Conservation (phyloP, 192 early-diverging fungal genomes). For the Gonapodya prolifera region DNA sequence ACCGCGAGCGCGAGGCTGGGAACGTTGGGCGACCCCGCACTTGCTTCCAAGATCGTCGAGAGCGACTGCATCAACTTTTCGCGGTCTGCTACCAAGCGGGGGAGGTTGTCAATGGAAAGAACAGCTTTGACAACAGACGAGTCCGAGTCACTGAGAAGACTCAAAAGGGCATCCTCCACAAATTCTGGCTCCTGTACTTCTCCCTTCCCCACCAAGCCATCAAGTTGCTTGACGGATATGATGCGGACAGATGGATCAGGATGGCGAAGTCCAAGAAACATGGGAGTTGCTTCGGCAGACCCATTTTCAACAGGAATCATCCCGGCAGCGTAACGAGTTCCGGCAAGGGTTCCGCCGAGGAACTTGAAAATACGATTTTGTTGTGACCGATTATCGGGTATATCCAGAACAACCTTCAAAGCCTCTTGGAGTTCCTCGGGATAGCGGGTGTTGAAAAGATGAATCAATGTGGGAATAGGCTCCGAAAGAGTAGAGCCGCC, state of each 20-base stretch:
- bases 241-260: not conserved
- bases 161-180: slow-evolving; percentile 30
- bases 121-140: slow-evolving; percentile 28
- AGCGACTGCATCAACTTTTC: not conserved
- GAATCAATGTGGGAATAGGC: not conserved
- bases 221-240: not conserved
- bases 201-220: not conserved
- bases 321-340: not conserved
- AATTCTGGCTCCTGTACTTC: slow-evolving; percentile 17
- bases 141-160: slow-evolving; percentile 35
- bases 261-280: slow-evolving; percentile 4
- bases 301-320: not conserved
- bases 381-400: not conserved
- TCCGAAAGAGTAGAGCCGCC: not conserved
- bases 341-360: not conserved
- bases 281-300: not conserved
- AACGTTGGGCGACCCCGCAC: not conserved
- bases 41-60: not conserved
- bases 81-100: not conserved
- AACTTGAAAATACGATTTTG: not conserved
- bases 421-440: not conserved
- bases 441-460: not conserved
- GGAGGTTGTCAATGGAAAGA: slow-evolving; percentile 8
- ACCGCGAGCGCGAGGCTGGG: not conserved
- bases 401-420: not conserved